A percentile compares a stretch with the other conserved stretches of the same genome.
phyloP scores from a whole-genome alignment of 1,284 basidiomycete species.

The Leucoagaricus sp. region DNA sequence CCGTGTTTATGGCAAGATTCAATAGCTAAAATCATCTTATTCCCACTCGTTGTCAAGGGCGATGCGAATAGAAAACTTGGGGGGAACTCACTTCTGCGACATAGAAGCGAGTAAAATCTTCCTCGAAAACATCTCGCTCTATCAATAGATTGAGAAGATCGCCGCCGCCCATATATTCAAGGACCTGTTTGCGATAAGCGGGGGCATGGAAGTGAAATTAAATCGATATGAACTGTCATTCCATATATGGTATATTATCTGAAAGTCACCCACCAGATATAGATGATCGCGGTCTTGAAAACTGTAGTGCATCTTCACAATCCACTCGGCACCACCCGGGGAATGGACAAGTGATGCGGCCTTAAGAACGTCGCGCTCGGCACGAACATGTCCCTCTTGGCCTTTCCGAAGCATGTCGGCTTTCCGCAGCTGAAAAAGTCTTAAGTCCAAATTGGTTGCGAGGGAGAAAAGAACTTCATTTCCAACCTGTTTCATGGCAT shows the following conservation, averaged over 20 bases:
- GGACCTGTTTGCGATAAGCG: slow-evolving; percentile 53
- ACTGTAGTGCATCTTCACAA: slow-evolving; percentile 90
- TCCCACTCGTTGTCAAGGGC: slow-evolving; percentile 8
- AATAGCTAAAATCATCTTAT: slow-evolving; percentile 93
- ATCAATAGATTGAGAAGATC: slow-evolving; percentile 96
- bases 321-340: slow-evolving; percentile 83
- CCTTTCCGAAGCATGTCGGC: slow-evolving; percentile 96
- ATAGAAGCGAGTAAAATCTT: slow-evolving; percentile 94
- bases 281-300: slow-evolving; percentile 92
- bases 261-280: slow-evolving; percentile 73
- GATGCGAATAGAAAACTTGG: slow-evolving; percentile 16
- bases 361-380: slow-evolving; percentile 87
- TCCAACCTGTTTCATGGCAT: slow-evolving; percentile 94
- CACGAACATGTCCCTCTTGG: slow-evolving; percentile 96
- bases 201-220: slow-evolving; percentile 42
- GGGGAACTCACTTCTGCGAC: slow-evolving; percentile 76
- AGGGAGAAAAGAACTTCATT: slow-evolving; percentile 18
- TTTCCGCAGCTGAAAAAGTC: slow-evolving; percentile 75
- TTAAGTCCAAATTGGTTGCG: slow-evolving; percentile 17
- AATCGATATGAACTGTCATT: slow-evolving; percentile 50
- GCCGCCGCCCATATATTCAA: slow-evolving; percentile 95
- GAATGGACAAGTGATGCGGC: slow-evolving; percentile 74
- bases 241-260: slow-evolving; percentile 20
- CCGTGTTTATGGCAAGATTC: slow-evolving; percentile 93
- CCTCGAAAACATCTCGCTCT: slow-evolving; percentile 91